These are phyloP conservation scores for Phialophora tarda DNA, from an alignment of 2,329 filamentous ascomycete species.

Conservation along the genomic window DNA sequence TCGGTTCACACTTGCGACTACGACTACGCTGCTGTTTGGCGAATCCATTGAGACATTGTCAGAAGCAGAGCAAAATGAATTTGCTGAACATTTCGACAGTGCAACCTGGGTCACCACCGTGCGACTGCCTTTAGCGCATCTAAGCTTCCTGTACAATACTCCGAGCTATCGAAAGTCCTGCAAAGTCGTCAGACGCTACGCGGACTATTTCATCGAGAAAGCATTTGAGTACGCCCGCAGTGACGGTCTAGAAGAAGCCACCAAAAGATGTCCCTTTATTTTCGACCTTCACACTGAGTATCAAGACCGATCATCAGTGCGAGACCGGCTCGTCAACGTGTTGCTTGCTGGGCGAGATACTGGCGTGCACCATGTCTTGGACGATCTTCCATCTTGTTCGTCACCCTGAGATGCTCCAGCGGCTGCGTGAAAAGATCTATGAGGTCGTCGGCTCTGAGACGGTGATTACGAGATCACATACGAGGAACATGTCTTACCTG, in stretches of 20 bases:
- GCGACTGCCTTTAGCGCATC: slow-evolving; percentile 12
- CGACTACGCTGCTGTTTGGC: slow-evolving; percentile 46
- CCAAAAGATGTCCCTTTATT: slow-evolving; percentile 20
- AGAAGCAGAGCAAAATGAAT: slow-evolving; percentile 34
- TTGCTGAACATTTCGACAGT: slow-evolving; percentile 11
- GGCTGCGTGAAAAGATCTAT: slow-evolving; percentile 42
- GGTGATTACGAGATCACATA: slow-evolving; percentile 20
- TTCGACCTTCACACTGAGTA: slow-evolving; percentile 18
- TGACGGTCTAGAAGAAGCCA: slow-evolving; percentile 12
- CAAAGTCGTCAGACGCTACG: slow-evolving; percentile 16
- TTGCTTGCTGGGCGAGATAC: slow-evolving; percentile 41
- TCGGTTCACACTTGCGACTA: slow-evolving; percentile 55
- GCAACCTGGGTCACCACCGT: slow-evolving; percentile 14
- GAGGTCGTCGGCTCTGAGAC: slow-evolving; percentile 15
- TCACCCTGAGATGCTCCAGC: slow-evolving; percentile 55
- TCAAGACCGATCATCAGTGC: slow-evolving; percentile 10
- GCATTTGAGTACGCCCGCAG: slow-evolving; percentile 10
- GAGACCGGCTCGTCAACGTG: slow-evolving; percentile 33
- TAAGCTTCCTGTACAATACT: slow-evolving; percentile 8
- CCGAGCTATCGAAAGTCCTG: slow-evolving; percentile 16
- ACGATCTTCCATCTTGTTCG: slow-evolving; percentile 47
- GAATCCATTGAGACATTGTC: slow-evolving; percentile 39
- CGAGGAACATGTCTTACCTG: slow-evolving; percentile 54
- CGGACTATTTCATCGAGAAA: slow-evolving; percentile 19
- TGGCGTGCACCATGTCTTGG: slow-evolving; percentile 34